Evolutionary conservation across 2,329 filamentous ascomycete genomes (phyloP).

Genomic region (Neofusicoccum ribis): DNA sequence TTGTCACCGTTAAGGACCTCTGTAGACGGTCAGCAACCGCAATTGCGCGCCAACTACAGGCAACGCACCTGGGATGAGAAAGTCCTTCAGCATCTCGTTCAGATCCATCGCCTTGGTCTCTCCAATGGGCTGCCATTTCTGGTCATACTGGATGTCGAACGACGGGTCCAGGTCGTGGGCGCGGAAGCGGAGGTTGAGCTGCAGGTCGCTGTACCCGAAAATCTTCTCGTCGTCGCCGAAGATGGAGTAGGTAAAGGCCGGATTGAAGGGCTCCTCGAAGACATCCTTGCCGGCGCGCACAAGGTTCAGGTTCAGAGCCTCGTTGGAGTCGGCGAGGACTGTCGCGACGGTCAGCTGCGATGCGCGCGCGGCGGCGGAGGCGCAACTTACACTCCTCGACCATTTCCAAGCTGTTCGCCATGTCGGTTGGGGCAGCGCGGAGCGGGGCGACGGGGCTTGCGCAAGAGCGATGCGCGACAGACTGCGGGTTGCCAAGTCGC

Average conservation of each 20-base stretch:
- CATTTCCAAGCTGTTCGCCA: slow-evolving; percentile 18
- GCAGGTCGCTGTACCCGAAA: slow-evolving; percentile 82
- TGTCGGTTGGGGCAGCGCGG: neutral
- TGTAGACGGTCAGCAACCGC: slow-evolving; percentile 32
- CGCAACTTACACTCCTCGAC: slow-evolving; percentile 35
- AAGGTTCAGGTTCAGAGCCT: slow-evolving; percentile 40
- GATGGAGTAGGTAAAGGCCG: slow-evolving; percentile 85
- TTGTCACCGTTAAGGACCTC: slow-evolving; percentile 57
- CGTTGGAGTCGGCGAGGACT: slow-evolving; percentile 36
- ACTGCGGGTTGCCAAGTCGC: neutral
- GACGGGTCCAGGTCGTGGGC: slow-evolving; percentile 78
- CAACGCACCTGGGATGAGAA: slow-evolving; percentile 65
- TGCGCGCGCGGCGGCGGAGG: neutral
- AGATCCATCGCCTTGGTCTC: slow-evolving; percentile 72
- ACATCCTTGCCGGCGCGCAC: slow-evolving; percentile 30
- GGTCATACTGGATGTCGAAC: slow-evolving; percentile 68
- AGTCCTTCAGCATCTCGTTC: slow-evolving; percentile 59
- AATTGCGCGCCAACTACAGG: neutral
- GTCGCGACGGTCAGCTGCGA: slow-evolving; percentile 1
- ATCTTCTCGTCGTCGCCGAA: slow-evolving; percentile 93
- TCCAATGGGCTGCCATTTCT: slow-evolving; percentile 68
- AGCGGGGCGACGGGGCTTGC: neutral
- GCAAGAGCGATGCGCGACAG: neutral
- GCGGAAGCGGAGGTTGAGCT: slow-evolving; percentile 70
- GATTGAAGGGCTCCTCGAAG: slow-evolving; percentile 71